phyloP scores from a whole-genome alignment of 2,329 filamentous ascomycete species.

The Fusarium agapanthi region DNA sequence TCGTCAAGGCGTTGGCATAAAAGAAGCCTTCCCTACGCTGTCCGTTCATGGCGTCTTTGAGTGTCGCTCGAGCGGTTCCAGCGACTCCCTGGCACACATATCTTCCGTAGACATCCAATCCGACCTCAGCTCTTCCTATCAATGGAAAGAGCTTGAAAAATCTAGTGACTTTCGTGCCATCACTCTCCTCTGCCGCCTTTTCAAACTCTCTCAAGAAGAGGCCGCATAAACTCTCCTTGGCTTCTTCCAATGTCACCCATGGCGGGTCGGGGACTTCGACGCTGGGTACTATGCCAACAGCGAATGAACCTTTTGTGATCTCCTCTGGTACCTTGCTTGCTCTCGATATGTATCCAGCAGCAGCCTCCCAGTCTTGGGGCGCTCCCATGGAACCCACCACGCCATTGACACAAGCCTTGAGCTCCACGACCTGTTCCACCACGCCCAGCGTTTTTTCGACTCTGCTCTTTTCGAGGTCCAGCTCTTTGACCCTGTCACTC shows the following conservation, averaged over 20 bases:
- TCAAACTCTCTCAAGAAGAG: constrained; percentile 96
- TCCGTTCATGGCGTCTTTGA: constrained; percentile 71
- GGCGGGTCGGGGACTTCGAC: constrained; percentile 95
- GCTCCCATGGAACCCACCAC: constrained; percentile 97
- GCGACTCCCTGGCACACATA: constrained; percentile 98
- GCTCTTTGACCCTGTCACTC: constrained; percentile 83
- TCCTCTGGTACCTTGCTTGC: constrained; percentile 82
- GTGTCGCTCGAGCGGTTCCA: constrained; percentile 78
- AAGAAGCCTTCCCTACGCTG: constrained; percentile 79
- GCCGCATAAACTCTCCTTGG: constrained; percentile 87
- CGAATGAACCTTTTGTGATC: constrained; percentile 86
- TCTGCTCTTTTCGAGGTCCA: constrained; percentile 90
- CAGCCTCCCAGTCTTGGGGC: constrained; percentile 98
- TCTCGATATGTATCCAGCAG: constrained; percentile 86
- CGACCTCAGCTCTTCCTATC: constrained; percentile 87
- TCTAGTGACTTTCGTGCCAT: constrained; percentile 87
- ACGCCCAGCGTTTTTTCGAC: constrained; percentile 91
- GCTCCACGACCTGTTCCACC: constrained; percentile 94
- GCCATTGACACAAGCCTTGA: constrained; percentile 95
- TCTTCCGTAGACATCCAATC: constrained; percentile 91
- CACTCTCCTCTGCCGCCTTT: constrained; percentile 85
- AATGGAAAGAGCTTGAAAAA: constrained; percentile 99
- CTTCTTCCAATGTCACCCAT: constrained; percentile 83
- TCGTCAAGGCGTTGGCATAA: constrained; percentile 89
- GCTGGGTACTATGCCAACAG: constrained; percentile 90